These are phyloP conservation scores for Citrullus amarus DNA, from an alignment of 306 rosid species.

Conservation along the genomic window DNA sequence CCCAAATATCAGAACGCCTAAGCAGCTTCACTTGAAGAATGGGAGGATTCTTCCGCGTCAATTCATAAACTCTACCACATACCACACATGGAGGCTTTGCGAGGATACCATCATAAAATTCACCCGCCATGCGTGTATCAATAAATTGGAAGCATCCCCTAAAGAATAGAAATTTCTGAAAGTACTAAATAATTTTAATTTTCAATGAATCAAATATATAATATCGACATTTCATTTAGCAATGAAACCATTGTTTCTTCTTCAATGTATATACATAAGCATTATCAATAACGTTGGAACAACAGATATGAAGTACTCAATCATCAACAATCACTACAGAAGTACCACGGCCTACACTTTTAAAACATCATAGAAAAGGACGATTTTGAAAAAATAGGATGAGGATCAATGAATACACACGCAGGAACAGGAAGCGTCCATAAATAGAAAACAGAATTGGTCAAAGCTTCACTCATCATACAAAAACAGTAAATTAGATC, in stretches of 20 bases:
- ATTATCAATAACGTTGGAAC: not conserved
- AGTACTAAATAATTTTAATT: conserved; percentile 7
- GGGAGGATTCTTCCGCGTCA: conserved; percentile 38
- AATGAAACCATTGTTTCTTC: no score
- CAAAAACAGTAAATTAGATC: no score
- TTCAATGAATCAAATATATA: conserved; percentile 4
- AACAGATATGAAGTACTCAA: not conserved
- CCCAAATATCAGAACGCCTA: conserved; percentile 25
- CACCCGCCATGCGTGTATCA: conserved; percentile 8
- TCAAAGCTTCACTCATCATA: not conserved
- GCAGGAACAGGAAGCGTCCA: not conserved
- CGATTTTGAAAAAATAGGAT: not conserved
- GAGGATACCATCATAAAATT: conserved; percentile 35
- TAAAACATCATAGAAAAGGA: not conserved
- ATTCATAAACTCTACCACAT: conserved; percentile 26
- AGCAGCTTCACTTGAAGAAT: conserved; percentile 31
- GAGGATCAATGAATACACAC: not conserved
- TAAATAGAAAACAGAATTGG: not conserved
- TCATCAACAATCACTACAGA: not conserved
- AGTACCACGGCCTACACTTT: not conserved
- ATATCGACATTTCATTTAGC: not conserved
- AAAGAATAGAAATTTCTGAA: conserved; percentile 9
- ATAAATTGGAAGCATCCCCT: conserved; percentile 51
- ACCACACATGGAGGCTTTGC: conserved; percentile 52
- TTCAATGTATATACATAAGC: no score